These are phyloP conservation scores for Garcia nutans DNA, from an alignment of 345 rosid species.

Conservation along the genomic window DNA sequence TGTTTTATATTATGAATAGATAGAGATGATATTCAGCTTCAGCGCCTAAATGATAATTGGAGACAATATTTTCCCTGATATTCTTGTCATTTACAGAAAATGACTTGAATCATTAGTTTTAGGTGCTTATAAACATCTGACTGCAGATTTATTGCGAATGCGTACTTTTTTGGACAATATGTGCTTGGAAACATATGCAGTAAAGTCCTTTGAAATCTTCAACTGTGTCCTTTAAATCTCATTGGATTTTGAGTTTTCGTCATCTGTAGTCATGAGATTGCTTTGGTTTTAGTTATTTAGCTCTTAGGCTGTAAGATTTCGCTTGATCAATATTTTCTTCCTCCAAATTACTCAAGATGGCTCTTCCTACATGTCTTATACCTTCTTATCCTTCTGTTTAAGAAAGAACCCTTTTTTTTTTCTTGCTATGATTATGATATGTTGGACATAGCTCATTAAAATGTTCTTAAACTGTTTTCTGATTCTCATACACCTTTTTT, in stretches of 20 bases:
- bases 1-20: not conserved
- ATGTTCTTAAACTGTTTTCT: not conserved
- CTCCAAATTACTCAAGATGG: not conserved
- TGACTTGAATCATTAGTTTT: not conserved
- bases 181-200: no score
- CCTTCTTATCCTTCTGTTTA: not conserved
- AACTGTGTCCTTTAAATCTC: not conserved
- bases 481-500: not conserved
- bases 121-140: not conserved
- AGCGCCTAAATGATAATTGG: not conserved
- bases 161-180: not conserved
- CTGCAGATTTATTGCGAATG: not conserved
- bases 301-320: not conserved
- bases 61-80: not conserved
- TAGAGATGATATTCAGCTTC: constrained; percentile 1
- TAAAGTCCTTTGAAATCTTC: not conserved
- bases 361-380: not conserved
- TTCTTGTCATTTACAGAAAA: not conserved
- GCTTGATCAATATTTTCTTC: not conserved
- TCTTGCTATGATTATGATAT: not conserved
- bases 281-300: not conserved
- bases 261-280: not conserved
- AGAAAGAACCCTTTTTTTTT: not conserved
- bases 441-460: not conserved
- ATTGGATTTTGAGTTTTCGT: not conserved